phyloP scores from a whole-genome alignment of 2,329 filamentous ascomycete genomes.

The Ceratocystis smalleyi region DNA sequence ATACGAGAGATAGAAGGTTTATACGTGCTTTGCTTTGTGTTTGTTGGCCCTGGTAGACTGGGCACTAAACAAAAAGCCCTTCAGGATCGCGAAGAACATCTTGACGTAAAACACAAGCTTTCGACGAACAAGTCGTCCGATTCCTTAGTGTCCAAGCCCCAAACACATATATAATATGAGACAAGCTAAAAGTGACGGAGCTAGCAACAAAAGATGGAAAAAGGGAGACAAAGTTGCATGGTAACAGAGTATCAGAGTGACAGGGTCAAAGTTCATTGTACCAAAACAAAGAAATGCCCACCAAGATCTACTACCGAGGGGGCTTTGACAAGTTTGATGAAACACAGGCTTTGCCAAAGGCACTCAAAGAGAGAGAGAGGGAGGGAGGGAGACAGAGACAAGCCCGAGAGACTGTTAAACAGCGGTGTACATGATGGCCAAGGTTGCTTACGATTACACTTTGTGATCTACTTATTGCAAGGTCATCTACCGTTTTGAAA shows the following conservation, averaged over 20 bases:
- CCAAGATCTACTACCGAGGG: not conserved
- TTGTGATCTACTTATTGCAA: too few species aligned
- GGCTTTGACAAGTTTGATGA: slow-evolving; percentile 2
- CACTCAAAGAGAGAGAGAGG: not conserved
- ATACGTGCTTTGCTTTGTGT: not conserved
- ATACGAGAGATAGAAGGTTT: not conserved
- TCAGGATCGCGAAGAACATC: not conserved
- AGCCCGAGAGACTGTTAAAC: not conserved
- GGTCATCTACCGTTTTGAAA: not conserved
- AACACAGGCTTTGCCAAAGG: not conserved
- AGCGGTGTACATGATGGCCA: not conserved
- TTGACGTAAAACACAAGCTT: not conserved
- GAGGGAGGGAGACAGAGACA: not conserved
- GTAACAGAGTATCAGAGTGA: not conserved
- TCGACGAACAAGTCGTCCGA: not conserved
- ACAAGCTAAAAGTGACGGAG: not conserved
- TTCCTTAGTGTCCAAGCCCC: not conserved
- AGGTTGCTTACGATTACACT: too few species aligned
- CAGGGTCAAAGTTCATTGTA: not conserved
- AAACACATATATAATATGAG: not conserved
- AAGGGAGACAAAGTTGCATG: not conserved
- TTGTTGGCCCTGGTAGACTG: not conserved
- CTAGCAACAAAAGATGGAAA: not conserved
- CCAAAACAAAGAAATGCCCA: not conserved
- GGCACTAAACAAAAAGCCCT: not conserved